Evolutionary conservation across 495 filamentous ascomycete species (phyloP).

Genomic region (Penicillium desertorum): DNA sequence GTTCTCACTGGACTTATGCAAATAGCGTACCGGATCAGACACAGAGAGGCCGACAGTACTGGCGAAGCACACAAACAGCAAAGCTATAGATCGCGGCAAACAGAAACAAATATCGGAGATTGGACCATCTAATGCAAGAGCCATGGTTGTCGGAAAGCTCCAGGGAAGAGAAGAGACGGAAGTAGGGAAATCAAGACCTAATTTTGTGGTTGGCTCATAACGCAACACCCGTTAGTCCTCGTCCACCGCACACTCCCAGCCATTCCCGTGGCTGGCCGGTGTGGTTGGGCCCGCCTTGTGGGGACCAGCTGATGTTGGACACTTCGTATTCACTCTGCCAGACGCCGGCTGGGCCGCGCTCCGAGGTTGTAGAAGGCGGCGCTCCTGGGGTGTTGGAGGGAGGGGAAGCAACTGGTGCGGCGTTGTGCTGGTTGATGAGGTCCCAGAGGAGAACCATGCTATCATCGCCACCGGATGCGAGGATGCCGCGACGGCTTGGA

Average conservation of each 20-base stretch:
- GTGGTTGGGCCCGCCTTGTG: slow-evolving; percentile 64
- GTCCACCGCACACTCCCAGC: slow-evolving; percentile 88
- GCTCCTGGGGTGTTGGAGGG: slow-evolving; percentile 34
- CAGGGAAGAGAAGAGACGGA: not conserved
- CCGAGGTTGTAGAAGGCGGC: slow-evolving; percentile 36
- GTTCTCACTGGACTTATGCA: slow-evolving; percentile 4
- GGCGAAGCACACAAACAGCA: not conserved
- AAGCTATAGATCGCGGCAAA: not conserved
- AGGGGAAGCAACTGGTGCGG: slow-evolving; percentile 46
- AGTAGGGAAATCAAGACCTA: not conserved
- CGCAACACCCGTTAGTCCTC: slow-evolving; percentile 87
- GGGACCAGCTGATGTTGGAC: slow-evolving; percentile 91
- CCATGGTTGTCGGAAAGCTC: not conserved
- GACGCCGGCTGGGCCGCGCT: slow-evolving; percentile 69
- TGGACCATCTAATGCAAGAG: slow-evolving; percentile 1
- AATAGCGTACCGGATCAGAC: not conserved
- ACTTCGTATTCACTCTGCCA: slow-evolving; percentile 98
- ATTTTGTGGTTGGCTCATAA: slow-evolving; percentile 37
- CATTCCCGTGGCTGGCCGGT: slow-evolving; percentile 78
- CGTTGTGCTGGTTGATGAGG: slow-evolving; percentile 67
- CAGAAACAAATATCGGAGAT: not conserved
- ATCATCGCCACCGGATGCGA: slow-evolving; percentile 93
- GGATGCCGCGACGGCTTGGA: slow-evolving; percentile 76
- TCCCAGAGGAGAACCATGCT: slow-evolving; percentile 92
- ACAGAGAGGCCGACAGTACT: not conserved